Evolutionary conservation across 2,329 filamentous ascomycete genomes (phyloP).

Genomic region (Phyllosticta citribraziliensis): DNA sequence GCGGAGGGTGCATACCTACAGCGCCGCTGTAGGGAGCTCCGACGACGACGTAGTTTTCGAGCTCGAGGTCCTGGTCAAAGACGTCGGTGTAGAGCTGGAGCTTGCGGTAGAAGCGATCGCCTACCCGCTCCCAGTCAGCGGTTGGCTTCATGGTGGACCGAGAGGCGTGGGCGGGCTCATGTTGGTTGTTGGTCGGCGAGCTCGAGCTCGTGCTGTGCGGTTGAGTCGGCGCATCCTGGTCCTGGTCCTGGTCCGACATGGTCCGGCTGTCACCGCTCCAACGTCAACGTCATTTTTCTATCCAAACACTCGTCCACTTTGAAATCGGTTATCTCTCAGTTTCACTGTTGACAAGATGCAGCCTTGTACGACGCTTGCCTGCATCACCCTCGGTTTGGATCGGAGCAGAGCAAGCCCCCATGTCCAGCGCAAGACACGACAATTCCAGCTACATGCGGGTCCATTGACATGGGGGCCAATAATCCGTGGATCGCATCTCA

Average conservation of each 20-base stretch:
- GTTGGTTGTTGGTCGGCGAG: neutral
- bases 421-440: too few relatives aligned
- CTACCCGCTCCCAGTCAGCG: slow-evolving; percentile 88
- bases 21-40: slow-evolving; percentile 91
- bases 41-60: slow-evolving; percentile 86
- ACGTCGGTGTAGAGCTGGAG: slow-evolving; percentile 85
- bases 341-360: too few relatives aligned
- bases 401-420: too few relatives aligned
- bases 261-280: neutral
- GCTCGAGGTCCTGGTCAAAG: slow-evolving; percentile 85
- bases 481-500: too few relatives aligned
- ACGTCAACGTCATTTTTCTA: neutral
- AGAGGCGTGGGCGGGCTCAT: neutral
- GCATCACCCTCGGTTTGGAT: too few relatives aligned
- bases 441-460: too few relatives aligned
- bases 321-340: too few relatives aligned
- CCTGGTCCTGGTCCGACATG: neutral
- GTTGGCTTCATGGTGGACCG: slow-evolving; percentile 48
- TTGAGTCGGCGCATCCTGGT: neutral
- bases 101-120: slow-evolving; percentile 91
- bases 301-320: too few relatives aligned
- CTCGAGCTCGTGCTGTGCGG: neutral
- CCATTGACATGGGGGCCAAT: too few relatives aligned
- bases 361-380: too few relatives aligned
- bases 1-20: slow-evolving; percentile 53